Conservation (phyloP, 176 grass and related monocot genomes). For the Musa beccarii region DNA sequence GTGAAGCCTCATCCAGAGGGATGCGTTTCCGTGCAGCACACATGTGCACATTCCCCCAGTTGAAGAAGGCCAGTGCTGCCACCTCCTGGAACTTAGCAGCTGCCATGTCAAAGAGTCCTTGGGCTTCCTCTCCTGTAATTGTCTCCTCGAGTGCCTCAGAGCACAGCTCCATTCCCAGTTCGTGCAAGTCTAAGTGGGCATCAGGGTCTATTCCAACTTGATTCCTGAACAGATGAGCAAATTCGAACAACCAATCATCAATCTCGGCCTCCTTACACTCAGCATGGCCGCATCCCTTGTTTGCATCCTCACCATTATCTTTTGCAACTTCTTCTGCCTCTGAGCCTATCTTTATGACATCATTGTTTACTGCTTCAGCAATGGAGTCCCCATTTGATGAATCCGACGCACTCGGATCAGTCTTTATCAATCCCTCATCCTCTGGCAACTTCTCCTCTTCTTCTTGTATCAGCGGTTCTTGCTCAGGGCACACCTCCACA, state of each 20-base stretch:
- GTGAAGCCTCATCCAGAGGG: conserved; percentile 75
- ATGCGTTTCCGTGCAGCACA: conserved; percentile 92
- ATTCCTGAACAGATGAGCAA: conserved; percentile 89
- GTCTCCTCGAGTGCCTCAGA: conserved; percentile 86
- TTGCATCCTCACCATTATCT: conserved; percentile 9
- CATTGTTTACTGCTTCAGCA: conserved; percentile 18
- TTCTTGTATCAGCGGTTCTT: conserved; percentile 47
- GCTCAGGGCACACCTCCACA: conserved; percentile 73
- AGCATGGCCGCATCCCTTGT: conserved; percentile 69
- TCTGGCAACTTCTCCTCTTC: conserved; percentile 50
- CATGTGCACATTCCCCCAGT: conserved; percentile 99
- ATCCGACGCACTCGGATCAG: conserved; percentile 30
- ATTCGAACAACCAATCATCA: conserved; percentile 95
- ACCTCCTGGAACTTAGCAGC: conserved; percentile 93
- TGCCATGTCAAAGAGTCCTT: conserved; percentile 79
- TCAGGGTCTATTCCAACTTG: conserved; percentile 94
- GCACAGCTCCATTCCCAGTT: conserved; percentile 92
- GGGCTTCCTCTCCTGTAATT: conserved; percentile 74
- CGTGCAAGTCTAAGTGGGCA: conserved; percentile 87
- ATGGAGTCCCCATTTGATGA: conserved; percentile 8
- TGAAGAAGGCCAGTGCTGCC: conserved; percentile 76
- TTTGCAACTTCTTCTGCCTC: conserved; percentile 23
- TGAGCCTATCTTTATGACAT: conserved; percentile 25
- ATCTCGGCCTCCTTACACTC: conserved; percentile 97
- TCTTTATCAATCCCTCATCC: conserved; percentile 42